Conservation (phyloP, 2,329 filamentous ascomycete species). For the Stylonectria norvegica region DNA sequence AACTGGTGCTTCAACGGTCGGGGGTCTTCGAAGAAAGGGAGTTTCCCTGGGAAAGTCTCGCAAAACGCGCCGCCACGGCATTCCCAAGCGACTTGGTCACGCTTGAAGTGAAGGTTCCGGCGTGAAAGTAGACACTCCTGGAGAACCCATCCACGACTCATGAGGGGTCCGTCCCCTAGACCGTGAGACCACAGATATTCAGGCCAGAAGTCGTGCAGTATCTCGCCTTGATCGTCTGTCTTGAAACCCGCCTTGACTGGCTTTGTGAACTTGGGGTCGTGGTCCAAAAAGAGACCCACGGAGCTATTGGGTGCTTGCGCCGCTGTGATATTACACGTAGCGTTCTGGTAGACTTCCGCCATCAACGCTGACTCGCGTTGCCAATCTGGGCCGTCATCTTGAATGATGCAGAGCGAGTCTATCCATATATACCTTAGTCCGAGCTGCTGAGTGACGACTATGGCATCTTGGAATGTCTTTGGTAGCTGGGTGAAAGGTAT, state of each 20-base stretch:
- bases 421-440: constrained; percentile 1
- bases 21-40: too few relatives aligned
- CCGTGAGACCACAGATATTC: neutral
- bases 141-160: constrained; percentile 1
- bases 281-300: too few relatives aligned
- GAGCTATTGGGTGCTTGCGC: neutral
- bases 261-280: too few relatives aligned
- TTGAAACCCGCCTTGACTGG: too few relatives aligned
- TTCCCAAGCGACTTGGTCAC: constrained; percentile 1
- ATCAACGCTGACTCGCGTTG: constrained; percentile 6
- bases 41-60: constrained; percentile 1
- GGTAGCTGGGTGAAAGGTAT: neutral
- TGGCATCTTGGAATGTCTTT: constrained; percentile 1
- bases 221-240: neutral
- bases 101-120: constrained; percentile 3
- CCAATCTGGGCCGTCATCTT: constrained; percentile 6
- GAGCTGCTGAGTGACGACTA: neutral
- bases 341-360: constrained; percentile 9
- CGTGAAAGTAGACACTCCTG: neutral
- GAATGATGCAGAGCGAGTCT: constrained; percentile 3
- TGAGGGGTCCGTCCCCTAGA: neutral
- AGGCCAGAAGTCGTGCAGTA: constrained; percentile 1
- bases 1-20: too few relatives aligned
- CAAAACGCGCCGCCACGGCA: neutral
- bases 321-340: neutral